Evolutionary conservation across 2,329 filamentous ascomycete genomes (phyloP).

Genomic region (Elsinoe necatrix): DNA sequence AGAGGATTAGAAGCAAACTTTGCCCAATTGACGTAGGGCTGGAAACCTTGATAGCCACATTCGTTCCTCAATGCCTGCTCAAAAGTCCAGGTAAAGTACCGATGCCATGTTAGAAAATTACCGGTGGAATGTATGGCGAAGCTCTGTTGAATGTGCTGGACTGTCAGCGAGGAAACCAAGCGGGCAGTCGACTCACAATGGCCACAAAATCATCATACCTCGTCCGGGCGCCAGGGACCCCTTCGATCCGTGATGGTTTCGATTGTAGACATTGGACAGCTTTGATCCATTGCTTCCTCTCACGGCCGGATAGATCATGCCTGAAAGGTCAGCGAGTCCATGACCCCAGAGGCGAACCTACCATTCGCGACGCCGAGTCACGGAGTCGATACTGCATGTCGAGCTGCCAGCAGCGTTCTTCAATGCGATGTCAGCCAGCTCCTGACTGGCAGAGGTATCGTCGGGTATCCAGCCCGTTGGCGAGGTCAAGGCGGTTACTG

Average conservation of each 20-base stretch:
- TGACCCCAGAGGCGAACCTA: not conserved
- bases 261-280: conserved; percentile 27
- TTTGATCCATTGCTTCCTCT: conserved; percentile 19
- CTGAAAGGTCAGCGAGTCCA: not conserved
- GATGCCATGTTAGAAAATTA: conserved; percentile 33
- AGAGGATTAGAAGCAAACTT: conserved; percentile 33
- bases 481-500: not conserved
- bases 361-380: conserved; percentile 10
- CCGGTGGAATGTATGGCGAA: conserved; percentile 17
- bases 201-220: conserved; percentile 20
- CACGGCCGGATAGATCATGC: not conserved
- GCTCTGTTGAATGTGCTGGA: conserved; percentile 18
- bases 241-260: conserved; percentile 21
- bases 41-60: conserved; percentile 33
- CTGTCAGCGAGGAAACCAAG: not conserved
- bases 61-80: conserved; percentile 32
- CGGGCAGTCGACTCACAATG: not conserved
- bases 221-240: conserved; percentile 16
- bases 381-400: no score
- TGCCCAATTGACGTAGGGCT: conserved; percentile 46
- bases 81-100: conserved; percentile 34
- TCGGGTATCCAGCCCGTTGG: not conserved
- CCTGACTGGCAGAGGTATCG: not conserved
- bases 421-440: not conserved
- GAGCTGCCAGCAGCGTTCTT: not conserved